Evolutionary conservation across 1,284 basidiomycete species (phyloP).

Genomic region (Mycena sp.): DNA sequence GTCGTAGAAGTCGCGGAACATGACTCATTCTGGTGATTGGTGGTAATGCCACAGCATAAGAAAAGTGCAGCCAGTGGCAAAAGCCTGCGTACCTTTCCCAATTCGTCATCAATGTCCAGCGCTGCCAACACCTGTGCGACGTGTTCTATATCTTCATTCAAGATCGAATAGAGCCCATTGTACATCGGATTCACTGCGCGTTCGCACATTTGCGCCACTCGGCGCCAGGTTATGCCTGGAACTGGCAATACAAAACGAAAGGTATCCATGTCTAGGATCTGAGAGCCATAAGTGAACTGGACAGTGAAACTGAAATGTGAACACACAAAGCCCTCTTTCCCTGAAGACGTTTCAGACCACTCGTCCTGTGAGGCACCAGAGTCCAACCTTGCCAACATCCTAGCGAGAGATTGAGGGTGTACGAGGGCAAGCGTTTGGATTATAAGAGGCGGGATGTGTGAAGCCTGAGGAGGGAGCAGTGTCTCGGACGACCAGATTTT

Average conservation of each 20-base stretch:
- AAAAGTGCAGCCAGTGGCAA: background rate
- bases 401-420: no score
- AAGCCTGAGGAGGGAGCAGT: background rate
- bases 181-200: conserved; percentile 21
- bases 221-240: conserved; percentile 23
- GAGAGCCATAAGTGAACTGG: background rate
- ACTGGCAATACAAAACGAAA: conserved; percentile 23
- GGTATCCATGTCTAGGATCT: conserved; percentile 23
- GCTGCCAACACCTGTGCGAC: conserved; percentile 19
- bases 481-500: no score
- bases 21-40: background rate
- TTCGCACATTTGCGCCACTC: conserved; percentile 19
- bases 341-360: conserved; percentile 2
- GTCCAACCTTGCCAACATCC: conserved; percentile 21
- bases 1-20: no score
- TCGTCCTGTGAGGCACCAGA: conserved; percentile 18
- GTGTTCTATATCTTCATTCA: conserved; percentile 22
- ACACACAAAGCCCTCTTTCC: conserved; percentile 20
- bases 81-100: background rate
- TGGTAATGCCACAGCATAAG: background rate
- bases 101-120: conserved; percentile 3
- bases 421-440: background rate
- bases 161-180: conserved; percentile 18
- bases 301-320: background rate
- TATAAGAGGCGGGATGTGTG: background rate